phyloP scores from a whole-genome alignment of 179 eudicot genomes.

The Amaranthus tricolor region DNA sequence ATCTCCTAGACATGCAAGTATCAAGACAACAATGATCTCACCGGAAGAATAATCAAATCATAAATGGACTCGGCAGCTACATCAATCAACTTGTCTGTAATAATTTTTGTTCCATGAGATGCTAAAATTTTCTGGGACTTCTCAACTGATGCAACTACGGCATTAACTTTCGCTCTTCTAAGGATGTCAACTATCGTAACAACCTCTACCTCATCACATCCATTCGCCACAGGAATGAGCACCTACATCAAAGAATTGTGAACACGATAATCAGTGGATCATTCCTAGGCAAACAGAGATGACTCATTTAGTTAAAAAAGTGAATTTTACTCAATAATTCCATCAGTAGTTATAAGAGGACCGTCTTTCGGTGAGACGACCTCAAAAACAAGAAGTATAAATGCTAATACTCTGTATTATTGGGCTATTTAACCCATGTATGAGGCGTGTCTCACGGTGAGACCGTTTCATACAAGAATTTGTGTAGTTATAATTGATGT shows the following conservation, averaged over 20 bases:
- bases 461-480: neutral
- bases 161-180: constrained; percentile 75
- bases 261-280: neutral
- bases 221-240: constrained; percentile 88
- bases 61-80: constrained; percentile 58
- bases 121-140: constrained; percentile 54
- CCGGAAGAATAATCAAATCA: constrained; percentile 87
- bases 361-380: no score
- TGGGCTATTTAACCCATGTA: no score
- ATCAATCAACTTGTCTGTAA: constrained; percentile 64
- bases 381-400: no score
- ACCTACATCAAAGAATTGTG: constrained; percentile 41
- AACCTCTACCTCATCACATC: constrained; percentile 76
- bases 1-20: neutral
- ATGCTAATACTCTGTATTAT: no score
- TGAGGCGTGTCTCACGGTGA: neutral
- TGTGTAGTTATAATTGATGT: neutral
- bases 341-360: neutral
- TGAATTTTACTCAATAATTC: neutral
- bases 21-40: constrained; percentile 33
- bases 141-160: constrained; percentile 78
- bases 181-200: constrained; percentile 68
- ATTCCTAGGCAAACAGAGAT: neutral
- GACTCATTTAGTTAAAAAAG: neutral
- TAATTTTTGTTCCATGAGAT: constrained; percentile 68